phyloP scores from a whole-genome alignment of 768 basidiomycete species.

The Russula earlei region DNA sequence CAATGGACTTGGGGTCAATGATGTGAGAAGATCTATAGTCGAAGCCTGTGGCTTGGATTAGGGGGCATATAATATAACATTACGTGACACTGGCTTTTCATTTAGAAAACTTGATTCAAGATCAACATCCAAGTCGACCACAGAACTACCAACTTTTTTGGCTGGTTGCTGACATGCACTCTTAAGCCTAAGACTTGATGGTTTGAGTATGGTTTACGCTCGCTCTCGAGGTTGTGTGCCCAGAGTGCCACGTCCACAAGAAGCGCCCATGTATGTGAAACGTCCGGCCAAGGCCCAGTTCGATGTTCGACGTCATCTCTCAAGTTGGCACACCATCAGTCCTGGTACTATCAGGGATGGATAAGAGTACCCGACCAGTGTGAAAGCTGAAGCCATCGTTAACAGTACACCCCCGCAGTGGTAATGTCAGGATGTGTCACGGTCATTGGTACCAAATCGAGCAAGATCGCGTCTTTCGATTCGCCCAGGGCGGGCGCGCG shows the following conservation, averaged over 20 bases:
- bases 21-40: constrained; percentile 46
- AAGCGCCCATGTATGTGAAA: constrained; percentile 41
- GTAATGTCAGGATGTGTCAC: constrained; percentile 7
- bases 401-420: no score
- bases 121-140: constrained; percentile 66
- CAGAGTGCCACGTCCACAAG: constrained; percentile 63
- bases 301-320: constrained; percentile 31
- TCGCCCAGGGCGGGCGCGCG: background rate
- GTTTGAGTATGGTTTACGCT: no score
- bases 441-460: background rate
- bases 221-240: constrained; percentile 47
- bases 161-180: no score
- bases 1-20: constrained; percentile 46
- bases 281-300: no score
- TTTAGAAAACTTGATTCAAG: constrained; percentile 1
- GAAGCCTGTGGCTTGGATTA: constrained; percentile 43
- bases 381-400: constrained; percentile 80
- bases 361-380: no score
- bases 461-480: background rate
- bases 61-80: background rate
- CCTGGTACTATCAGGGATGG: no score
- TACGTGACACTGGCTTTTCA: constrained; percentile 9
- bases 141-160: constrained; percentile 35
- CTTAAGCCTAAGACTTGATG: no score
- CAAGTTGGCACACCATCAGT: background rate